Base-by-base conservation (phyloP, 345 rosid species). In the Noccaea caerulescens region DNA sequence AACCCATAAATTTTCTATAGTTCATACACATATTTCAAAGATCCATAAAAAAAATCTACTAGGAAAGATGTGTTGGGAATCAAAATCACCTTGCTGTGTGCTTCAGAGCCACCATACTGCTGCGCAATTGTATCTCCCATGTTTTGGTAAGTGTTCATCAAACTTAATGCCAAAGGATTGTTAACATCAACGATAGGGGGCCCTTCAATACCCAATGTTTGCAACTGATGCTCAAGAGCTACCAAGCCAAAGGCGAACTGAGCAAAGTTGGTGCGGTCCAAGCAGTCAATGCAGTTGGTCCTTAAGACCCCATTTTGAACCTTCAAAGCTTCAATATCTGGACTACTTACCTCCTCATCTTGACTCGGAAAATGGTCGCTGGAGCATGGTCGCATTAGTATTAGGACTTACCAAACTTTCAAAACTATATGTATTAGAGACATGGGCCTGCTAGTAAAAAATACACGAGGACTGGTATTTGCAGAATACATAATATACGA, bases 21-120 rank as follows among this genome's bases (percentile, higher is more conserved):
- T 61, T 38, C 37, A 58, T 50, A 36, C 53, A 53, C 32, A 61
- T 11, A 61, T 5, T 69, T 76, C 38, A 45, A 27, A 33, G 7
- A 30, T 69, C 1, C 8, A 61, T 8, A 20, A 1, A 14, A 10
- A 71, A 44, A 62, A 39, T 27, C 11, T 61, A 30, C 11, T 41
- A 49, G 33, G 1, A 18, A 45, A 27, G 18, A 47, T 3, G 20
- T 55, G 38, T 38, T 69, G 74, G 60, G 33, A 50, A 63, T 2
- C 13, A 58, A 49, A 20, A 1, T 58, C 25, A 89, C 98, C 93
- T 93, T 93, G 82, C 80, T 91, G 72, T 93, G 98, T 49, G 98
- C 98, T 16, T 89, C 90, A 8, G 98, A 93, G 44, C 98, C 98
- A 66, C 97, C 98, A 79, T 93, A 93, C 69, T 93, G 98, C 46